Evolutionary conservation across 2,329 filamentous ascomycete species (phyloP).

Genomic region (Xylariales sp.): DNA sequence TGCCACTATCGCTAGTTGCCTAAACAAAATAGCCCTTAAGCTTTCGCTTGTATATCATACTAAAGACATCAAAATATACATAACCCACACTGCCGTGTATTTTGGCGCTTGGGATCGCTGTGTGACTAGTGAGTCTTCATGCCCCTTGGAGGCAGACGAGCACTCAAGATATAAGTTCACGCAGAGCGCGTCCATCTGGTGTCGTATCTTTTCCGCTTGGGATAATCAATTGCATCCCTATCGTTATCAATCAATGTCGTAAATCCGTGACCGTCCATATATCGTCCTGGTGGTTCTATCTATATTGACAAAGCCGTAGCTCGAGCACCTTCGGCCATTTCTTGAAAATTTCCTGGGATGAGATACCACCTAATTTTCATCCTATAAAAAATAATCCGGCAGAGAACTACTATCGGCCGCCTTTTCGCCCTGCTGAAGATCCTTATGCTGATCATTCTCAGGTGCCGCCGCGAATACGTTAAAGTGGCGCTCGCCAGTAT

Average conservation of each 20-base stretch:
- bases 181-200: neutral
- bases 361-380: neutral
- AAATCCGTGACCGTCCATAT: neutral
- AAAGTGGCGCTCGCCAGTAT: constrained; percentile 92
- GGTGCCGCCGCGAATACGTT: constrained; percentile 98
- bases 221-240: neutral
- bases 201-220: constrained; percentile 8
- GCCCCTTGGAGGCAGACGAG: neutral
- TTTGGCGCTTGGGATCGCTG: constrained; percentile 6
- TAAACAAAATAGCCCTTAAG: constrained; percentile 20
- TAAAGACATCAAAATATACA: constrained; percentile 4
- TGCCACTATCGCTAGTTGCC: constrained; percentile 1
- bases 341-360: no score
- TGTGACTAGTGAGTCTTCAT: constrained; percentile 4
- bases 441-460: constrained; percentile 92
- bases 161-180: neutral
- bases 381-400: constrained; percentile 77
- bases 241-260: neutral
- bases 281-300: neutral
- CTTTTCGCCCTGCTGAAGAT: constrained; percentile 83
- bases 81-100: neutral
- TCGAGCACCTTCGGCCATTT: no score
- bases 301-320: no score
- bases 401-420: constrained; percentile 70
- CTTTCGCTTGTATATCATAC: constrained; percentile 19